phyloP scores from a whole-genome alignment of 371 early-diverging fungal genomes.

The Fennellomyces sp. region DNA sequence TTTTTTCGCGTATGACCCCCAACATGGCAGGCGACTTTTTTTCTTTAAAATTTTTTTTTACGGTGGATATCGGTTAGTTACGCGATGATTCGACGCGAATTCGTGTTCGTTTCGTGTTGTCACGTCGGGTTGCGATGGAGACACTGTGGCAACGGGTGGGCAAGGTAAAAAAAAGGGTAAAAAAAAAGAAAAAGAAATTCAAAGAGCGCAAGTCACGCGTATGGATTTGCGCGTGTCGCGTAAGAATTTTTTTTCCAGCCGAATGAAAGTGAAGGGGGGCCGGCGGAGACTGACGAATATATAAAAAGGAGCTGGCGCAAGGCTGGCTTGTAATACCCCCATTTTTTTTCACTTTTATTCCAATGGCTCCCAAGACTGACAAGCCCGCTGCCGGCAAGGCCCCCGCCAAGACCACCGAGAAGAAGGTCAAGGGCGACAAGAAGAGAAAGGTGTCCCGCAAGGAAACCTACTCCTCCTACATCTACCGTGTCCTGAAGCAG shows the following conservation, averaged over 20 bases:
- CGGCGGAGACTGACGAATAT: background rate
- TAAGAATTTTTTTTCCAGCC: background rate
- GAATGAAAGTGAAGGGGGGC: background rate
- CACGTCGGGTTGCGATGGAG: background rate
- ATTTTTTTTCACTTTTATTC: conserved; percentile 16
- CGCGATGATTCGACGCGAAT: conserved; percentile 18
- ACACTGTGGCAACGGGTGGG: background rate
- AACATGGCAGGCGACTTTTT: background rate
- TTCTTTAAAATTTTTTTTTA: conserved; percentile 18
- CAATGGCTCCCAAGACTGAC: conserved; percentile 57
- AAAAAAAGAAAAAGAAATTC: background rate
- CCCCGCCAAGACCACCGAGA: conserved; percentile 64
- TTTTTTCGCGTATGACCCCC: background rate
- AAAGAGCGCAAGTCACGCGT: conserved; percentile 3
- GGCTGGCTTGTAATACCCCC: conserved; percentile 1
- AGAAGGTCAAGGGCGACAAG: conserved; percentile 70
- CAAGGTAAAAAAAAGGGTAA: background rate
- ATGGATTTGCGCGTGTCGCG: background rate
- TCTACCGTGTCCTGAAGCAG: conserved; percentile 93
- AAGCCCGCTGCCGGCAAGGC: conserved; percentile 71
- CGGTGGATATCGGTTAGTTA: background rate
- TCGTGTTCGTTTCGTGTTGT: conserved; percentile 24
- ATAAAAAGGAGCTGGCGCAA: conserved; percentile 7
- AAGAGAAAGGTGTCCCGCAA: conserved; percentile 61
- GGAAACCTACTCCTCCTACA: conserved; percentile 91